Percentiles rank a stretch among this genome's conserved stretches.
Conservation (phyloP, 179 eudicot species). For the Carnegiea gigantea region DNA sequence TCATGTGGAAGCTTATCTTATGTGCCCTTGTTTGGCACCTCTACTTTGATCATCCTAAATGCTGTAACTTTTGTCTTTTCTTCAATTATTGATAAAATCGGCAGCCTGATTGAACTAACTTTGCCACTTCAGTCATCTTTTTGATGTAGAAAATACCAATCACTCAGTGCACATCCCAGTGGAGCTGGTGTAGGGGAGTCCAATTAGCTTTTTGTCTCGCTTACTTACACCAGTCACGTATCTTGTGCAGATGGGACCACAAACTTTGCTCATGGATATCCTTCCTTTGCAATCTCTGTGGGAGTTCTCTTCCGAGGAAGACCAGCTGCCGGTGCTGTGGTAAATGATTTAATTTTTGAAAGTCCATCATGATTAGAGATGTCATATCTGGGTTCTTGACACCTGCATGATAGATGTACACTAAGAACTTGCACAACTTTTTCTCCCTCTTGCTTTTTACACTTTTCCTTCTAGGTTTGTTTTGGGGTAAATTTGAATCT, state of each 20-base stretch:
- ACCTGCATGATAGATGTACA: not conserved
- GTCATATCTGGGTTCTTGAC: not conserved
- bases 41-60: too few species aligned
- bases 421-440: not conserved
- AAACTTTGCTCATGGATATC: conserved; percentile 96
- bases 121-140: too few species aligned
- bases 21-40: too few species aligned
- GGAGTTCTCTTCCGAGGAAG: conserved; percentile 88
- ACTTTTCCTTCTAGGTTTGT: not conserved
- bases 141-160: too few species aligned
- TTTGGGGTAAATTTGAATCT: not conserved
- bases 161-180: too few species aligned
- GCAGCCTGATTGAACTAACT: too few species aligned
- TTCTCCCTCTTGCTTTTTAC: not conserved
- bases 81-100: too few species aligned
- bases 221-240: not conserved
- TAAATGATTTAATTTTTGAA: conserved; percentile 24
- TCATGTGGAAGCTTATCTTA: too few species aligned
- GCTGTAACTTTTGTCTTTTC: too few species aligned
- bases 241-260: conserved; percentile 82
- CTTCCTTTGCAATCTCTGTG: conserved; percentile 95
- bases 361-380: conserved; percentile 6
- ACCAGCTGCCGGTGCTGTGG: conserved; percentile 97
- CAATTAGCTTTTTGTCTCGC: not conserved
- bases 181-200: not conserved